A percentile compares a stretch with the other conserved stretches of the same genome.
phyloP scores from a whole-genome alignment of 176 grass and related monocot species.

The Carex littledalei region DNA sequence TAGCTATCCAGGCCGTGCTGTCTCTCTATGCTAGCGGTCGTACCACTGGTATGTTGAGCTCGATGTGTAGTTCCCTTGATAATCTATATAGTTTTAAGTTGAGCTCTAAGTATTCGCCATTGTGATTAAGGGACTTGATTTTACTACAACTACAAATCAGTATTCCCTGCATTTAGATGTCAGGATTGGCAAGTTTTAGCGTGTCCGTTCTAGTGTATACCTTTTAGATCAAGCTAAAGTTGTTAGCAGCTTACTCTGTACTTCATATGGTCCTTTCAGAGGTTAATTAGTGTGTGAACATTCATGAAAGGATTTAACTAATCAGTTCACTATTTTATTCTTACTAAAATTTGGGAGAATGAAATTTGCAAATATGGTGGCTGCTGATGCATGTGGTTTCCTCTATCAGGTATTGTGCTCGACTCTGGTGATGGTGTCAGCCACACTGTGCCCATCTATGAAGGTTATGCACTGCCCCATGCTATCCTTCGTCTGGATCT shows the following conservation, averaged over 20 bases:
- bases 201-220: not conserved
- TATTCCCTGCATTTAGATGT: not conserved
- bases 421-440: conserved; percentile 59
- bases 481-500: conserved; percentile 53
- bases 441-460: conserved; percentile 60
- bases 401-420: conserved; percentile 43
- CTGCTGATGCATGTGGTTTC: not conserved
- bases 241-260: not conserved
- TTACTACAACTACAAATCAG: not conserved
- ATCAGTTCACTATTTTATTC: not conserved
- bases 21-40: conserved; percentile 55
- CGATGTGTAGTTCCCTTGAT: not conserved
- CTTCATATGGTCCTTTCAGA: not conserved
- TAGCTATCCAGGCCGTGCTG: conserved; percentile 61
- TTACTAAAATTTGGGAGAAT: not conserved
- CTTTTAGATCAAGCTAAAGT: not conserved
- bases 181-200: not conserved
- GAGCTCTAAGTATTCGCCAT: not conserved
- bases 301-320: not conserved
- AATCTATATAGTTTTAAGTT: not conserved
- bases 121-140: not conserved
- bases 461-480: conserved; percentile 44
- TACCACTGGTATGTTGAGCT: conserved; percentile 32
- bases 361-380: not conserved
- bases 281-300: not conserved